Conservation (phyloP, 1,139 yeast species). For the Blastobotrys petasosporus region DNA sequence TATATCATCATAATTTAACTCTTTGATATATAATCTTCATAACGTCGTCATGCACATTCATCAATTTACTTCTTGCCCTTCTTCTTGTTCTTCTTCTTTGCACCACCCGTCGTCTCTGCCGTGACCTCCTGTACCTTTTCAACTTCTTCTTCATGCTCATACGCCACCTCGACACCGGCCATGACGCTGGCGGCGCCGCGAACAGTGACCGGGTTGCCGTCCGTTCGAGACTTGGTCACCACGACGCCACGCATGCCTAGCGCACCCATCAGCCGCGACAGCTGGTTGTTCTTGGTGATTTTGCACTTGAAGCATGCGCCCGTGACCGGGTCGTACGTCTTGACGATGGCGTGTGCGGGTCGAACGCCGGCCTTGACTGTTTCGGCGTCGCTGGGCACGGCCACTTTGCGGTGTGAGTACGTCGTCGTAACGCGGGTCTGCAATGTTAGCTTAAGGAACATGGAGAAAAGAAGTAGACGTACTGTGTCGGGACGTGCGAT, state of each 20-base stretch:
- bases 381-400: constrained; percentile 22
- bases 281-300: constrained; percentile 66
- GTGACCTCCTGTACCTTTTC: constrained; percentile 13
- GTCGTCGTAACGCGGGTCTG: constrained; percentile 44
- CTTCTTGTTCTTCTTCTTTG: constrained; percentile 19
- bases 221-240: constrained; percentile 17
- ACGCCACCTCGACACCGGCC: constrained; percentile 27
- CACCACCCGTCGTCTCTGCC: neutral
- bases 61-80: constrained; percentile 24
- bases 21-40: neutral
- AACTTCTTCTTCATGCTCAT: constrained; percentile 12
- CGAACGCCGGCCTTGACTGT: constrained; percentile 26
- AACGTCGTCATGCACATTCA: neutral
- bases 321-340: constrained; percentile 63
- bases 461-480: constrained; percentile 14
- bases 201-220: constrained; percentile 15
- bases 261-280: constrained; percentile 72
- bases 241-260: constrained; percentile 78
- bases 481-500: constrained; percentile 44
- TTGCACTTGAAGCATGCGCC: constrained; percentile 62
- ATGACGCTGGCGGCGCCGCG: constrained; percentile 30
- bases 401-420: constrained; percentile 37
- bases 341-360: constrained; percentile 49
- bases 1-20: neutral
- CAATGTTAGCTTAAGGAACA: neutral